Evolutionary conservation across 306 rosid species (phyloP).

Genomic region (Sesbania bispinosa): DNA sequence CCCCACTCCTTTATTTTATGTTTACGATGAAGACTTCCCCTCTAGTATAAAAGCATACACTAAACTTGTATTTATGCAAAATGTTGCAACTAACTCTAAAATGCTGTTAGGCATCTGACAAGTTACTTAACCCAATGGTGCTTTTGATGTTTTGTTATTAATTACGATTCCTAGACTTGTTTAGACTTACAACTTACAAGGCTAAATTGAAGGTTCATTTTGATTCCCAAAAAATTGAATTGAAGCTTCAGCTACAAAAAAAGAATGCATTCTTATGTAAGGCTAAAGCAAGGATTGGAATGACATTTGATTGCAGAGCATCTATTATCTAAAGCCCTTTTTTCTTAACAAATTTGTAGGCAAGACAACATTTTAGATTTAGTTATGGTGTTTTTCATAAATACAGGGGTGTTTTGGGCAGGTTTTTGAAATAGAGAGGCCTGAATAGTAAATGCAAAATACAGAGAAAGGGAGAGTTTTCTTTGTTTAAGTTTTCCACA

Average conservation of each 20-base stretch:
- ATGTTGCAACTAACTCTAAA: not conserved
- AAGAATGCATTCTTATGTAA: not conserved
- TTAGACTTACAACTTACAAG: not conserved
- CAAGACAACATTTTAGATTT: not conserved
- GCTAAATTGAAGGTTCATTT: not conserved
- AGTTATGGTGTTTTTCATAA: not conserved
- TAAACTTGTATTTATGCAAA: not conserved
- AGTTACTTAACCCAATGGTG: not conserved
- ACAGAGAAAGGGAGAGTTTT: constrained; percentile 25
- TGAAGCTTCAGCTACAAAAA: not conserved
- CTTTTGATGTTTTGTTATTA: not conserved
- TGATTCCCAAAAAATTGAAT: not conserved
- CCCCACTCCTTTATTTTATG: not conserved
- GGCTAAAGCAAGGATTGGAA: not conserved
- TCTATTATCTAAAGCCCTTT: not conserved
- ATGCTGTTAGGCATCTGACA: not conserved
- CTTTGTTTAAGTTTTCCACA: too few species aligned
- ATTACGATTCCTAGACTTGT: not conserved
- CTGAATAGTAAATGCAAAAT: constrained; percentile 23
- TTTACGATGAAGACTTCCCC: not conserved
- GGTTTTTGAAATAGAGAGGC: not conserved
- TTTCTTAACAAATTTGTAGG: not conserved
- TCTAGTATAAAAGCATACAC: not conserved
- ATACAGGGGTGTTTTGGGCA: not conserved
- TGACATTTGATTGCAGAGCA: not conserved